These are phyloP conservation scores for Ascochyta viciae-villosae DNA, from an alignment of 2,329 filamentous ascomycete genomes.

Conservation along the genomic window DNA sequence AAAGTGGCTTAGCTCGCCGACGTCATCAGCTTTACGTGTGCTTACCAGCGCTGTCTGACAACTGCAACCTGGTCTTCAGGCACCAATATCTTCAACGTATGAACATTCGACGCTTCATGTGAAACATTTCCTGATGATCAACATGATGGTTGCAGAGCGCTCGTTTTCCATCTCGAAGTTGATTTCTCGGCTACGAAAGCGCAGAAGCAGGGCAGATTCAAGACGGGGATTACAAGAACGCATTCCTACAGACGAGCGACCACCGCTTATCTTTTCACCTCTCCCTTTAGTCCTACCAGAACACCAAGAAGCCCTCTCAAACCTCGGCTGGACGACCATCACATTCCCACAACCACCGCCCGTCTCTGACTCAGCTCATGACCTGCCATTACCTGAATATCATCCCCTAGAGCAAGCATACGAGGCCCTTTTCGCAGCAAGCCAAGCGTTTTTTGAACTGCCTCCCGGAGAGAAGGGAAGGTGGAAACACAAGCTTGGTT, in stretches of 20 bases:
- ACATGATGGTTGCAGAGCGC: slow-evolving; percentile 30
- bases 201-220: background rate
- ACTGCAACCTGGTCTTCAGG: background rate
- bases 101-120: background rate
- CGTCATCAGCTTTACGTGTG: slow-evolving; percentile 9
- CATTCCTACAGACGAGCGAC: slow-evolving; percentile 19
- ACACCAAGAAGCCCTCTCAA: slow-evolving; percentile 40
- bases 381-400: background rate
- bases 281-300: slow-evolving; percentile 43
- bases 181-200: slow-evolving; percentile 34
- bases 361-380: background rate
- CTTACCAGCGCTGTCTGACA: background rate
- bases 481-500: slow-evolving; percentile 44
- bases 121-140: background rate
- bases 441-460: slow-evolving; percentile 42
- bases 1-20: slow-evolving; percentile 14
- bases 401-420: slow-evolving; percentile 44
- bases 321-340: slow-evolving; percentile 47
- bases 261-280: slow-evolving; percentile 30
- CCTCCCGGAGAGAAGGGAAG: slow-evolving; percentile 31
- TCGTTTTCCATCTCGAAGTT: slow-evolving; percentile 40
- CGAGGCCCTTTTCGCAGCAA: slow-evolving; percentile 38
- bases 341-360: slow-evolving; percentile 34
- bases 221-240: background rate
- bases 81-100: background rate